phyloP scores from a whole-genome alignment of 176 grass and related monocot species.

The Guadua angustifolia region DNA sequence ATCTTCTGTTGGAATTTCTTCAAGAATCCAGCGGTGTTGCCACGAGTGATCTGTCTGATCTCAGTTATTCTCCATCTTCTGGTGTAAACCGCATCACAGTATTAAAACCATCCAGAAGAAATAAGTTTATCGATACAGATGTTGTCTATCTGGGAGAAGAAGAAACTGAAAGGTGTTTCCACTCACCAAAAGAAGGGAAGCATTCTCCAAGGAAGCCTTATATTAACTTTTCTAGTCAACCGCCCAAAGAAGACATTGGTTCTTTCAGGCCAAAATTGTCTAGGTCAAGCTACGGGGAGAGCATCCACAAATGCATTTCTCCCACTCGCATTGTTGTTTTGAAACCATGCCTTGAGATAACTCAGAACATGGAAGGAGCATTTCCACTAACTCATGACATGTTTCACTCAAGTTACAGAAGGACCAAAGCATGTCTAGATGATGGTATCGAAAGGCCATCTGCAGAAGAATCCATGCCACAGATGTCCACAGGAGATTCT shows the following conservation, averaged over 20 bases:
- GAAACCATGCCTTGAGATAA: constrained; percentile 71
- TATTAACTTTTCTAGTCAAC: constrained; percentile 15
- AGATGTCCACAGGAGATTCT: neutral
- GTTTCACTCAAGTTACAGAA: constrained; percentile 47
- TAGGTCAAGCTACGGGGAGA: constrained; percentile 42
- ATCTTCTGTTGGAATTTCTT: constrained; percentile 71
- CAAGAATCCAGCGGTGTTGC: constrained; percentile 52
- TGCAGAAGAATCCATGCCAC: constrained; percentile 40
- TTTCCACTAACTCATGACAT: constrained; percentile 42
- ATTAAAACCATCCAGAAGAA: constrained; percentile 59
- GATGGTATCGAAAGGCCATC: constrained; percentile 29
- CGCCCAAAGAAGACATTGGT: constrained; percentile 35
- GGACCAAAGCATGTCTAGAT: constrained; percentile 15
- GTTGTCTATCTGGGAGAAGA: constrained; percentile 15
- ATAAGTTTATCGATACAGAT: constrained; percentile 36
- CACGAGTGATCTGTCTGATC: constrained; percentile 44
- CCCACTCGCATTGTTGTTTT: constrained; percentile 69
- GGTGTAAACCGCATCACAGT: constrained; percentile 66
- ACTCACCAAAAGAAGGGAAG: constrained; percentile 31
- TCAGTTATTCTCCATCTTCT: constrained; percentile 53
- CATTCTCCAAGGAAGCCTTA: constrained; percentile 50
- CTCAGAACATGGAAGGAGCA: constrained; percentile 53
- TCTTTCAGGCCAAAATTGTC: constrained; percentile 54
- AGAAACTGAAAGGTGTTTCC: constrained; percentile 15
- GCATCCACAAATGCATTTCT: constrained; percentile 34